Conservation (phyloP, 2,329 filamentous ascomycete genomes). For the Botrytis paeoniae region DNA sequence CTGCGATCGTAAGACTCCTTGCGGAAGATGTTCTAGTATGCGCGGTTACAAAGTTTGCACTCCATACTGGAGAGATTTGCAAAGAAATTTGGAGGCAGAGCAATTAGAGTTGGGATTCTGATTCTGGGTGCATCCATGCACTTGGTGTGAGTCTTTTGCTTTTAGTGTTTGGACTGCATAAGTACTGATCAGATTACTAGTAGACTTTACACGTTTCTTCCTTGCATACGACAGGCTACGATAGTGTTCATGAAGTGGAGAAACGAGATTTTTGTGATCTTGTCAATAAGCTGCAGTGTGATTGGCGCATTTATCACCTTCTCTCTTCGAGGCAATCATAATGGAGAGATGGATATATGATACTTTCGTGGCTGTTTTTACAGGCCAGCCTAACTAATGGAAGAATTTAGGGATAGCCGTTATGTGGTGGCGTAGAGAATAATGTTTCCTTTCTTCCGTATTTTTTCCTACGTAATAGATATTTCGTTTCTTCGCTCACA, state of each 20-base stretch:
- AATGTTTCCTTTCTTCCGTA: not conserved
- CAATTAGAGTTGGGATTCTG: not conserved
- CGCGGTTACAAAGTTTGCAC: not conserved
- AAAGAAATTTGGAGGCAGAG: not conserved
- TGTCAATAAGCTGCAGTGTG: not conserved
- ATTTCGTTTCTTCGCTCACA: not conserved
- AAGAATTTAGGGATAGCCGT: fast-evolving
- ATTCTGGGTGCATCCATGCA: not conserved
- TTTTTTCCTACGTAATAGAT: fast-evolving
- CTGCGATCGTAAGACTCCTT: not conserved
- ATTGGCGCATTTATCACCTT: not conserved
- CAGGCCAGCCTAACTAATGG: not conserved
- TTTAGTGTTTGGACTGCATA: not conserved
- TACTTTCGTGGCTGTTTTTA: not conserved
- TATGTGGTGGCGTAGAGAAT: not conserved
- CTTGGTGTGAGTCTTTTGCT: not conserved
- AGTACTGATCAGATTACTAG: not conserved
- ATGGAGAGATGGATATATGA: not conserved
- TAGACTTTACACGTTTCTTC: not conserved
- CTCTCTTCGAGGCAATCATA: fast-evolving
- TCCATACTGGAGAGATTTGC: not conserved
- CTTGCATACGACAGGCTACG: not conserved
- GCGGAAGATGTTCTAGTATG: not conserved
- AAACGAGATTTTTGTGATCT: not conserved
- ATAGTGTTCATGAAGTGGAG: not conserved